Percentiles rank a stretch among this genome's conserved stretches.
Evolutionary conservation across 352 stramenopile species (phyloP).

Genomic region (Peronosclerospora sorghi): DNA sequence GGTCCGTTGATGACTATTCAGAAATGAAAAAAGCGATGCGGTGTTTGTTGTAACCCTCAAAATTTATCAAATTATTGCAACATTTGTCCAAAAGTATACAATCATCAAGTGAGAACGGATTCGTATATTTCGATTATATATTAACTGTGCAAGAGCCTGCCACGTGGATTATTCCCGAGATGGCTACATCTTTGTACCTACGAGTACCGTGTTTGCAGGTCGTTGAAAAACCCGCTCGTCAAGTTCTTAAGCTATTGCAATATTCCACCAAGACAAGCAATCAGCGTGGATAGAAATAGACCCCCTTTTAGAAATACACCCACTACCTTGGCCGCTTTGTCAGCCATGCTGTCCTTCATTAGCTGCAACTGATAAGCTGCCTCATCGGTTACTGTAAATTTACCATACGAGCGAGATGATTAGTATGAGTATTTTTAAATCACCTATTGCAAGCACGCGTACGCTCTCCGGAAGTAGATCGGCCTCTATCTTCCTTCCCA

Average conservation of each 20-base stretch:
- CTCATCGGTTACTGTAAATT: constrained; percentile 55
- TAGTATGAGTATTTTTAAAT: background rate
- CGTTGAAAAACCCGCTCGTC: constrained; percentile 83
- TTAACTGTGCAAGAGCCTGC: constrained; percentile 21
- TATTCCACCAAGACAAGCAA: background rate
- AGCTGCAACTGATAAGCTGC: constrained; percentile 77
- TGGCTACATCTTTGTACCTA: constrained; percentile 20
- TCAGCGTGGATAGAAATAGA: background rate
- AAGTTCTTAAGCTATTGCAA: constrained; percentile 73
- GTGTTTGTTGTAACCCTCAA: background rate
- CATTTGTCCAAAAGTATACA: background rate
- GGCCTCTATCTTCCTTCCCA: constrained; percentile 38
- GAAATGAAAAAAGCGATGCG: constrained; percentile 10
- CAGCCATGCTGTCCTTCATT: constrained; percentile 76
- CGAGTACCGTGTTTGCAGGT: constrained; percentile 77
- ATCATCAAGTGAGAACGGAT: constrained; percentile 1
- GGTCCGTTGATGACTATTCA: constrained; percentile 9
- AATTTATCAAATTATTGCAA: background rate
- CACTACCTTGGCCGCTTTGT: constrained; percentile 68
- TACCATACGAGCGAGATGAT: constrained; percentile 2
- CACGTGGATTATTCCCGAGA: constrained; percentile 16
- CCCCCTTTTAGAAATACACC: background rate
- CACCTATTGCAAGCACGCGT: constrained; percentile 11
- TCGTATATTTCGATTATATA: constrained; percentile 10
- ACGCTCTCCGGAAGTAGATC: constrained; percentile 59